A percentile compares a stretch with the other conserved stretches of the same genome.
phyloP scores from a whole-genome alignment of 352 stramenopile species.

The Phytophthora brassicae region DNA sequence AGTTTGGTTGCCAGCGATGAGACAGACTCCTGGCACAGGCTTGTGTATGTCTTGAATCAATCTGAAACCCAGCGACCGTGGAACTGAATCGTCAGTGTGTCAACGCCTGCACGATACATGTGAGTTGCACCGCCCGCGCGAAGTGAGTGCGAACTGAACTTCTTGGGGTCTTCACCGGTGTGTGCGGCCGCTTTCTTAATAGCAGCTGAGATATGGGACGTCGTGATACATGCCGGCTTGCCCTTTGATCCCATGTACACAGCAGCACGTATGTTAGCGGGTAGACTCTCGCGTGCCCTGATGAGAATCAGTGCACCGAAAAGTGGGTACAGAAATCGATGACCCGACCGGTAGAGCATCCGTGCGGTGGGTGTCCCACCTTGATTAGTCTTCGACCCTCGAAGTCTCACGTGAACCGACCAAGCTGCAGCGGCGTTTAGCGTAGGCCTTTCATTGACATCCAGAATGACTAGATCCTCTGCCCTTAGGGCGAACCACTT shows the following conservation, averaged over 20 bases:
- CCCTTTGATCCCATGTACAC: not conserved
- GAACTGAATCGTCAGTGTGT: slow-evolving; percentile 13
- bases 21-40: slow-evolving; percentile 5
- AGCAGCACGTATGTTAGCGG: not conserved
- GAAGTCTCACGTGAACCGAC: not conserved
- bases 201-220: not conserved
- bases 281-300: not conserved
- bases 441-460: not conserved
- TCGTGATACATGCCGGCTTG: not conserved
- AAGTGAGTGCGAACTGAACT: slow-evolving; percentile 3
- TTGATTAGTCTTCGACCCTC: slow-evolving; percentile 10
- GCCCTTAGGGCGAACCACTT: slow-evolving; percentile 6
- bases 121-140: slow-evolving; percentile 5
- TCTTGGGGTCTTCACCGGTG: not conserved
- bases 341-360: slow-evolving; percentile 2
- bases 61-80: slow-evolving; percentile 13
- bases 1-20: not conserved
- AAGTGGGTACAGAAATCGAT: not conserved
- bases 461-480: not conserved
- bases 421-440: not conserved
- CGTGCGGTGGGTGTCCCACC: not conserved
- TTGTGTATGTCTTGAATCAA: slow-evolving; percentile 11
- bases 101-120: not conserved
- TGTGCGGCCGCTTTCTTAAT: not conserved
- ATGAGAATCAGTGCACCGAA: not conserved